A percentile compares a stretch with the other conserved stretches of the same genome.
Conservation (phyloP, 306 rosid species). For the Castanea crenata region DNA sequence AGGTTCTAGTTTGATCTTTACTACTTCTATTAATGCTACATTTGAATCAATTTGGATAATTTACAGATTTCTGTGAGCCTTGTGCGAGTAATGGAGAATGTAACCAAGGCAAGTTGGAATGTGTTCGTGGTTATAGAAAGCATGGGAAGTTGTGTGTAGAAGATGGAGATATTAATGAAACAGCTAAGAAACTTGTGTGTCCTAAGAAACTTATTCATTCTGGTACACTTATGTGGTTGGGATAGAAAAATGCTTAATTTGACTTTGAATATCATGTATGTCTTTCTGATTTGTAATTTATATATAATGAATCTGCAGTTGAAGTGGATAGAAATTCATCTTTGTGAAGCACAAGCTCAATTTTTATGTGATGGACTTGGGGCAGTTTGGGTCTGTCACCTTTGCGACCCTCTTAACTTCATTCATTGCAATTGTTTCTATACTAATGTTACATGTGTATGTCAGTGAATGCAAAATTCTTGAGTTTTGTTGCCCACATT, state of each 20-base stretch:
- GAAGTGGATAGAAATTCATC: conserved; percentile 48
- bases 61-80: conserved; percentile 73
- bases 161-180: conserved; percentile 69
- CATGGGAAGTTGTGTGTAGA: conserved; percentile 67
- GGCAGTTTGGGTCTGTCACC: conserved; percentile 66
- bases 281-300: conserved; percentile 20
- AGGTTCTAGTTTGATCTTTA: conserved; percentile 3
- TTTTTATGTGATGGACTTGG: conserved; percentile 67
- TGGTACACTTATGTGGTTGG: conserved; percentile 9
- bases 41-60: conserved; percentile 1
- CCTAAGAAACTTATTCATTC: conserved; percentile 18
- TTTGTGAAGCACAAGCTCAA: conserved; percentile 67
- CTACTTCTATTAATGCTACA: conserved; percentile 1
- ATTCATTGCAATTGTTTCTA: neutral
- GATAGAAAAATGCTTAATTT: neutral
- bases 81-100: conserved; percentile 85
- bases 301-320: conserved; percentile 36
- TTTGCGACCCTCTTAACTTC: conserved; percentile 17
- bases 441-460: neutral
- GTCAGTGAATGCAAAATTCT: neutral
- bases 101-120: conserved; percentile 57
- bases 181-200: conserved; percentile 74
- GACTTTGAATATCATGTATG: neutral
- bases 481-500: conserved; percentile 9
- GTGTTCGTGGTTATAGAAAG: conserved; percentile 62